Evolutionary conservation across 768 basidiomycete species (phyloP), one percentile per base, ranked within the genome.

Genomic region (Sporobolomyces pararoseus): DNA sequence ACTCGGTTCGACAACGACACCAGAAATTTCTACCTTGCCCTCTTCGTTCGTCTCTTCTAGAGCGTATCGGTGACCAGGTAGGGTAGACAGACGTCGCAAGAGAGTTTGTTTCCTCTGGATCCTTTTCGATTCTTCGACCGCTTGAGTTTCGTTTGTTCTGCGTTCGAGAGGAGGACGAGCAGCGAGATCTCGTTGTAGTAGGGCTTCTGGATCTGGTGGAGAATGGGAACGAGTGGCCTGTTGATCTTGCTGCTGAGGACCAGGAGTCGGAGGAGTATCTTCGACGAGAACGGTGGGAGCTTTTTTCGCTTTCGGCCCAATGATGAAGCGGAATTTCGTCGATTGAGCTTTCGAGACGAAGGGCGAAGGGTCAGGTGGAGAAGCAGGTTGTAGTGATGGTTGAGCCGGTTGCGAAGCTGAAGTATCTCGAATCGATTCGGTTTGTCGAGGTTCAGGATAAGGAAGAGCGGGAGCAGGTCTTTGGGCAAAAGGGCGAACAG

Each of bases 271-370:
- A 23, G 34, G 31, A 47, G 29, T 47, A 19, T 57, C 64, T 29
- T 21, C 17, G 3, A 55, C 32, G 25, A 31, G 54, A n/a, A 58
- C 29, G 0, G 44, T 58, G 21, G 31, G 39, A 21, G 62, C 49
- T 50, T 19, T 21, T 23, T 53, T 63, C 37, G 62, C 55, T 55
- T 63, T 64, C 0, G 44, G 29, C 17, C 68, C 68, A 2, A 14
- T 13, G 49, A 58, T 37, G 55, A 69, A 69, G 16, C 68, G 44
- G 55, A 69, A 69, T 14, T 34, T 21, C 0, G 54, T 32, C 39
- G 39, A 21, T 17, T 21, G 7, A 3, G 0, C 29, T 42, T 19
- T 4, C 17, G 35, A 19, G 34, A 7, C 16, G 23, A 25, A 39
- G 55, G 55, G 21, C 32, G 35, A 37, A 37, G 29, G 32, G 31